phyloP scores from a whole-genome alignment of 2,329 filamentous ascomycete genomes.

The Davidsoniella virescens region DNA sequence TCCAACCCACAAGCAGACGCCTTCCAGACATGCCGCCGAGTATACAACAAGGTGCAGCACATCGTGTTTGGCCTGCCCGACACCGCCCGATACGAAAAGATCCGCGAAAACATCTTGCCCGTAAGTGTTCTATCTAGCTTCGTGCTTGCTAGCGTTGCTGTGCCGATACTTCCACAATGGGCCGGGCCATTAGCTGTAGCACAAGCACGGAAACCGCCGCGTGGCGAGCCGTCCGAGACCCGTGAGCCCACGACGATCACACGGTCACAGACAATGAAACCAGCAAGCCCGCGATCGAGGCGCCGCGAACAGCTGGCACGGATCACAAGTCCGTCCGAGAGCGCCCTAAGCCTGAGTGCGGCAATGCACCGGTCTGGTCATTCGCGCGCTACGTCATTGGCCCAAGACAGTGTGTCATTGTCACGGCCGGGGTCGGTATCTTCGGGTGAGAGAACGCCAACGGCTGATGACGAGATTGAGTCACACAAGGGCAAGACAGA shows the following conservation, averaged over 20 bases:
- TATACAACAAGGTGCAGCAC: slow-evolving; percentile 79
- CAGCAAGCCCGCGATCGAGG: slow-evolving; percentile 32
- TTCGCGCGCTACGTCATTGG: slow-evolving; percentile 12
- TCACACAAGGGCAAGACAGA: neutral
- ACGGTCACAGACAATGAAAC: slow-evolving; percentile 52
- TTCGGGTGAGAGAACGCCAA: slow-evolving; percentile 4
- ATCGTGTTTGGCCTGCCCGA: slow-evolving; percentile 71
- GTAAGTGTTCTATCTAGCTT: slow-evolving; percentile 70
- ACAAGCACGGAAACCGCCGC: slow-evolving; percentile 56
- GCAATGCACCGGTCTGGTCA: slow-evolving; percentile 2
- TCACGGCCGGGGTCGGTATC: neutral
- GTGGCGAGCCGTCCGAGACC: slow-evolving; percentile 30
- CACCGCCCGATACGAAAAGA: slow-evolving; percentile 51
- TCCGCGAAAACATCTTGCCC: slow-evolving; percentile 66
- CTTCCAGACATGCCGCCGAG: slow-evolving; percentile 66
- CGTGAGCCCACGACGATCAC: slow-evolving; percentile 29
- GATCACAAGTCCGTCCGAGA: slow-evolving; percentile 11
- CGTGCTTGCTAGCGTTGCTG: slow-evolving; percentile 58
- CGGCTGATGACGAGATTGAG: neutral
- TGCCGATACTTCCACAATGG: slow-evolving; percentile 60
- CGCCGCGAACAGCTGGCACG: slow-evolving; percentile 18
- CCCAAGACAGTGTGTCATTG: neutral
- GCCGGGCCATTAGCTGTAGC: slow-evolving; percentile 68
- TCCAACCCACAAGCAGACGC: slow-evolving; percentile 57
- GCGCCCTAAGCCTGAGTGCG: neutral